These are phyloP conservation scores for Arthrinium puccinioides DNA, from an alignment of 2,329 filamentous ascomycete species.

Conservation along the genomic window DNA sequence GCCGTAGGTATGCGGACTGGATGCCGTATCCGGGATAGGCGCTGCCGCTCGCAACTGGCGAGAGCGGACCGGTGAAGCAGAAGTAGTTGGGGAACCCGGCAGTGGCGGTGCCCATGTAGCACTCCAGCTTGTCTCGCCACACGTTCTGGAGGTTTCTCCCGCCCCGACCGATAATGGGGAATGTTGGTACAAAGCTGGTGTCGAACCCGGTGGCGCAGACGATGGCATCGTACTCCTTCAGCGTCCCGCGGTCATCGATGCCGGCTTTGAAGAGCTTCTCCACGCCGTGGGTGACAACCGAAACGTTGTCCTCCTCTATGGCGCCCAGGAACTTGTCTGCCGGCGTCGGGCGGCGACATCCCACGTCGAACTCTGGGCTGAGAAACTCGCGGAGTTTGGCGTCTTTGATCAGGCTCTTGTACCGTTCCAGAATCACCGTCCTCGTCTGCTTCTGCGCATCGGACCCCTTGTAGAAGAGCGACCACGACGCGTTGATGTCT, in stretches of 20 bases:
- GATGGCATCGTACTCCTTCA: background rate
- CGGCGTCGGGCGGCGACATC: constrained; percentile 1
- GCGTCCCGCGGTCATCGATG: background rate
- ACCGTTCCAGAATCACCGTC: no score
- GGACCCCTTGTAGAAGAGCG: constrained; percentile 27
- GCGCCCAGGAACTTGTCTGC: constrained; percentile 2
- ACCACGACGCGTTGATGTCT: constrained; percentile 34
- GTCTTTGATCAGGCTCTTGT: constrained; percentile 1
- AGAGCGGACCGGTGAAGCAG: background rate
- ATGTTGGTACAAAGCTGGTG: background rate
- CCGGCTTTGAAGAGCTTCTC: background rate
- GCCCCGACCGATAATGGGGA: background rate
- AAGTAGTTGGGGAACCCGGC: constrained; percentile 2
- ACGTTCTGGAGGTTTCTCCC: background rate
- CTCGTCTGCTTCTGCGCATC: no score
- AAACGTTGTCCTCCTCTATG: background rate
- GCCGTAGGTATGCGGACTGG: background rate
- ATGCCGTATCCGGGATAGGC: background rate
- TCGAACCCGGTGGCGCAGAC: constrained; percentile 3
- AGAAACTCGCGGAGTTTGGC: background rate
- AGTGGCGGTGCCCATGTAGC: background rate
- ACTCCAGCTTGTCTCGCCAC: background rate
- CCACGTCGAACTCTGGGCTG: background rate
- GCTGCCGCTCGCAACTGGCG: background rate
- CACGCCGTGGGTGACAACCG: background rate